Conservation (phyloP, 139 green algal genomes). For the Mesotaenium endlicherianum region DNA sequence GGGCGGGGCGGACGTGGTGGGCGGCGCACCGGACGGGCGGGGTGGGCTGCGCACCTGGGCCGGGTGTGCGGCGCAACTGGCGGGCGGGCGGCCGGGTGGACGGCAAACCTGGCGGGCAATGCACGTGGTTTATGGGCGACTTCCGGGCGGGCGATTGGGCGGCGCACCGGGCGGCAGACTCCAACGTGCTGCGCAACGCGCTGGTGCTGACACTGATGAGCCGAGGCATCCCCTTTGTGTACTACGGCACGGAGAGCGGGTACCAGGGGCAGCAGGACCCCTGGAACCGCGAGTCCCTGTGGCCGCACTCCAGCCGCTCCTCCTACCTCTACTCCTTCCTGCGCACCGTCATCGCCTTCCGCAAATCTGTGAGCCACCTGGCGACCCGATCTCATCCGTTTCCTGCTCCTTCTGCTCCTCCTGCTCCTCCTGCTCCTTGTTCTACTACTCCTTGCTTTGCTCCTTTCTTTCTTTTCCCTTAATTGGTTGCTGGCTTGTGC, state of each 20-base stretch:
- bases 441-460: too few relatives aligned
- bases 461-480: conserved; percentile 4
- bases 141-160: too few relatives aligned
- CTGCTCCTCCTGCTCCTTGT: background rate
- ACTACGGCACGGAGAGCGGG: conserved; percentile 1
- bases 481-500: too few relatives aligned
- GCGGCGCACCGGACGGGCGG: too few relatives aligned
- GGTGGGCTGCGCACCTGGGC: too few relatives aligned
- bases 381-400: background rate
- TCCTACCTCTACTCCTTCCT: background rate
- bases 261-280: background rate
- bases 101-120: too few relatives aligned
- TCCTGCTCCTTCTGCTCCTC: background rate
- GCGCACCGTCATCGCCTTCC: background rate
- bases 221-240: conserved; percentile 3
- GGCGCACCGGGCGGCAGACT: background rate
- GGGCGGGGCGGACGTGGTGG: too few relatives aligned
- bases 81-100: too few relatives aligned
- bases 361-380: background rate
- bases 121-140: too few relatives aligned
- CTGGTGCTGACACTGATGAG: background rate
- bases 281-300: background rate
- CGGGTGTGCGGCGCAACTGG: too few relatives aligned
- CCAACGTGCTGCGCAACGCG: background rate
- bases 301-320: background rate